Base-by-base conservation (phyloP, 2,329 filamentous ascomycete genomes). In the Xylariaceae sp. region DNA sequence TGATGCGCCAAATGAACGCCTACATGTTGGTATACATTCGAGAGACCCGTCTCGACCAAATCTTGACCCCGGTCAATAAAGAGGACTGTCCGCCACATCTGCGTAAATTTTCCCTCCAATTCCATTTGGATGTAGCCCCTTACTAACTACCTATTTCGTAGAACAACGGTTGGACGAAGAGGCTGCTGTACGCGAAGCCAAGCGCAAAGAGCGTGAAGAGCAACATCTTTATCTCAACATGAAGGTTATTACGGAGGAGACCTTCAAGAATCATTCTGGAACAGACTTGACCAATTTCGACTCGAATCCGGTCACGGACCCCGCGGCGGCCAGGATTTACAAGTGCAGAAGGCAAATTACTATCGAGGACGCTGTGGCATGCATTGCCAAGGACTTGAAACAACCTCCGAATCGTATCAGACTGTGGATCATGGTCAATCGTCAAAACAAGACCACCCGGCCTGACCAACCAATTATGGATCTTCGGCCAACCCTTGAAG, bases 11-110 rank as follows among this genome's bases (percentile, higher is more conserved):
- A 61, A 88, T 86, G 75, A 99, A 92, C 73, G 95, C 94, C 4
- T 99, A 99, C 79, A 99, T 99, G 94, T 77, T 99, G 79, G 95
- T 99, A 1, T 99, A 99, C 71, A 91, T 99, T 65, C 88, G 94
- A 51, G 90, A 96, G 72, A 89, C 88, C 55, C 85, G 88, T 58
- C 76, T 96, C n/a, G 89, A 96, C 69, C 82, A 89, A 65, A 87
- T 97, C 52, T 80, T 99, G 56, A 84, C 88, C 48, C 84, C 87
- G 0, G 88, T 94, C 44, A 82, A 83, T n/a, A 81, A 88, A 64
- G 82, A 88, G 1, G 88, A 96, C 68, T 90, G 92, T 13, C 95
- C 94, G 2, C 73, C 80, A 55, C 92, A 97, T 76, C 84, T 97
- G 55, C 87, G 86, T 88, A 81, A 77, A 81, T 76, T 17, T 44